Conservation (phyloP, 352 stramenopile genomes). For the Pythium pyrilobum region DNA sequence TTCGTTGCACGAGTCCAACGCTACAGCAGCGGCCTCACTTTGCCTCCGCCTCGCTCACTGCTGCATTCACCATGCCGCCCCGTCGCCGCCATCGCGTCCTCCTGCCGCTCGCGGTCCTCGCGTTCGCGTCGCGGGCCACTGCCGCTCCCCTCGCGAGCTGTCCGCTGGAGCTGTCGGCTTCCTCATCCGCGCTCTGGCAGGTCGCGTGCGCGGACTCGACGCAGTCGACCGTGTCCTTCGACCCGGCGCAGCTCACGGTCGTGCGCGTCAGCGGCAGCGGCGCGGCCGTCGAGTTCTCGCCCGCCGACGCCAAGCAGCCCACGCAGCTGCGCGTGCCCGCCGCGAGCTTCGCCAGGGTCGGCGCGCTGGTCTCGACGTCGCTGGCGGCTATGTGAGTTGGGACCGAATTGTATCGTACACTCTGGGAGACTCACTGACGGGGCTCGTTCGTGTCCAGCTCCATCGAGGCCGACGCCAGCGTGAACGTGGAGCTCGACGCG, state of each 20-base stretch:
- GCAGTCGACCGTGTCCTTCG: background rate
- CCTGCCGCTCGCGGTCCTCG: too few species aligned
- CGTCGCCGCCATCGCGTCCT: too few species aligned
- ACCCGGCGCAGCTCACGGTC: slow-evolving; percentile 7
- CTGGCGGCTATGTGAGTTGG: slow-evolving; percentile 1
- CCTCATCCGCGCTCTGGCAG: background rate
- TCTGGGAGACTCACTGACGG: background rate
- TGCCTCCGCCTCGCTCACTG: too few species aligned
- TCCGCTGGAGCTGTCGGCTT: background rate
- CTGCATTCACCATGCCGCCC: too few species aligned
- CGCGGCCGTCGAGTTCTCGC: background rate
- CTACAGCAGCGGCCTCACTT: too few species aligned
- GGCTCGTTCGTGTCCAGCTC: background rate
- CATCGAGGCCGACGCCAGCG: background rate
- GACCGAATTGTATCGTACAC: background rate
- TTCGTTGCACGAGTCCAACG: too few species aligned
- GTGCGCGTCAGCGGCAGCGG: background rate
- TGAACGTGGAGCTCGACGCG: slow-evolving; percentile 5
- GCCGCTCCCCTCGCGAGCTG: background rate
- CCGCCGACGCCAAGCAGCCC: background rate
- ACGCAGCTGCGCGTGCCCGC: background rate
- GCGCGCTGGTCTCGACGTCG: background rate
- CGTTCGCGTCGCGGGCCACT: background rate
- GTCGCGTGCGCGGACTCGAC: slow-evolving; percentile 1
- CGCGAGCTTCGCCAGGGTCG: background rate